Evolutionary conservation across 208 protist genomes (phyloP), one percentile per base, ranked within the genome.

Genomic region (Porcisia hertigi): DNA sequence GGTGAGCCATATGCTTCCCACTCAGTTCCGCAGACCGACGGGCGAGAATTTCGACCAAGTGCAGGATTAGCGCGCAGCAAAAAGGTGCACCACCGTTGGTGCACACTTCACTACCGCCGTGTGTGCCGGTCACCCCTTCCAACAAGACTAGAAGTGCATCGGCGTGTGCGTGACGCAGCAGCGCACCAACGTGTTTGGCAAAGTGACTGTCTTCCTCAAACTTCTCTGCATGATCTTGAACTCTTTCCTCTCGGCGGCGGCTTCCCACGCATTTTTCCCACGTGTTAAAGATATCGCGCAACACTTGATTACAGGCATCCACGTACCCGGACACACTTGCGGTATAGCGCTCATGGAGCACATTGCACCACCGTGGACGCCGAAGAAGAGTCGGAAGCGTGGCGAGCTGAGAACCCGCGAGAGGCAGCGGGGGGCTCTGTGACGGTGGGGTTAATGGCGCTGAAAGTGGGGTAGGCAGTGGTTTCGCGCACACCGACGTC

Each of bases 121-220:
- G 7, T 2, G 41, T 41, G 20, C 20, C 3, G n/a, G 75, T 47
- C 34, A 86, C 53, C 62, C 84, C 77, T 70, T 92, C 88, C 25
- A 87, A 41, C 1, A 92, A 34, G 4, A 77, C 79, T 25, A 92
- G 63, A 20, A 92, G 77, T 30, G 88, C 83, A 34, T 92, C 88
- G 6, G 69, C 58, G 43, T 92, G 88, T 43, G 71, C 62, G 41
- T 71, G 49, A 36, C 52, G 69, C 9, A 81, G 55, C 6, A 34
- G 16, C 3, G 30, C 0, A 23, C 3, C 1, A 5, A 36, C 43
- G 3, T 14, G 1, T 4, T 36, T n/a, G 1, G 59, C 30, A 16
- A 71, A 76, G n/a, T 8, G 30, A 49, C 25, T 8, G 14, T 25
- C 58, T 1, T 39, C 25, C 20, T 8, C 41, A 41, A 59, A 25